Evolutionary conservation across 2,329 filamentous ascomycete genomes (phyloP), one percentile per base, ranked within the genome.

Genomic region (Beauveria sp.): DNA sequence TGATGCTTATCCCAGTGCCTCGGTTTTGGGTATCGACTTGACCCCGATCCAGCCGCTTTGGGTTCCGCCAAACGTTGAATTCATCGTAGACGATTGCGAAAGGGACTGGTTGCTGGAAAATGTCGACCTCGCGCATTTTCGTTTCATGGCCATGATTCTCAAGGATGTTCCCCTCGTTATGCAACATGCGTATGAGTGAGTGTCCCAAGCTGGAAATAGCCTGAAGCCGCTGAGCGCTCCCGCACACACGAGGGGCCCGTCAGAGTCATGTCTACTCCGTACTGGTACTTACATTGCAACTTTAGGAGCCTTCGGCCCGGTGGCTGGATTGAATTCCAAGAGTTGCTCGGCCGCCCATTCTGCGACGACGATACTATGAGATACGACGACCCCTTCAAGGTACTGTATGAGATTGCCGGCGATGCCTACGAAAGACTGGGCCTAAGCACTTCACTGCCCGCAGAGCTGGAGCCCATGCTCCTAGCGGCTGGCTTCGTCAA

Each of bases 31-130:
- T 50, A 75, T 73, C 28, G 76, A 80, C 57, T 64, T 79, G 20
- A 78, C 76, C 3, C 76, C 78, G 2, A 80, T 79, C 22, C 78
- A 81, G 64, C 75, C 77, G 2, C 71, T 70, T 42, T 77, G 74
- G 71, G 76, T 86, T 14, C 85, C 84, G 18, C 77, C 81, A 12
- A 87, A 87, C 67, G 77, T 84, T n/a, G 77, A 76, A 8, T 87
- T 87, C 72, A 75, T 86, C 62, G 78, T 88, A 10, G 85, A 88
- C 66, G 85, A 88, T 67, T 79, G 80, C 56, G 73, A 86, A 64
- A 76, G 81, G 52, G 77, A 82, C 9, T 88, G 86, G 86, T 65
- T 73, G 5, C 73, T 75, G 28, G 82, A 81, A 55, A 74, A 79
- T 58, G 86, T 82, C 67, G 84, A 87, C 68, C 78, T 82, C 64